These are phyloP conservation scores for Tolypocladium tundrense DNA, from an alignment of 2,329 filamentous ascomycete species.

Conservation along the genomic window DNA sequence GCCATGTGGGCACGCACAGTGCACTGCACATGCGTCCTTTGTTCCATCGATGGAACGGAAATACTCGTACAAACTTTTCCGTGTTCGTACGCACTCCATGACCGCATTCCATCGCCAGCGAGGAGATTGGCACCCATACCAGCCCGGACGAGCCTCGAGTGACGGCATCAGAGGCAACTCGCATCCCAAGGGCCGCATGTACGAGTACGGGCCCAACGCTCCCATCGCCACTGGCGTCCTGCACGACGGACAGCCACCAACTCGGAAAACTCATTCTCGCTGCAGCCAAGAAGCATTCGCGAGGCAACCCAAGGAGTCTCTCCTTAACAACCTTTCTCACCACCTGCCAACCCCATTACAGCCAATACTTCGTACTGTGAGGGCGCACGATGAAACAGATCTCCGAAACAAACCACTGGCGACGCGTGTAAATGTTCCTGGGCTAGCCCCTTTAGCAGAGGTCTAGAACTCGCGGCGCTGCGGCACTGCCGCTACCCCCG, in stretches of 20 bases:
- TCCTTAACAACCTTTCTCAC: neutral
- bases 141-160: neutral
- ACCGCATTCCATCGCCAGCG: neutral
- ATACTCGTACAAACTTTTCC: too few relatives aligned
- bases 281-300: neutral
- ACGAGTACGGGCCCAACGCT: too few relatives aligned
- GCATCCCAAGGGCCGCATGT: too few relatives aligned
- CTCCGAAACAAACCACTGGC: neutral
- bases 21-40: neutral
- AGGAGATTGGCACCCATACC: neutral
- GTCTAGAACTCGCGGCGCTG: neutral
- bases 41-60: neutral
- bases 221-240: neutral
- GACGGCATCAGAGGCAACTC: neutral
- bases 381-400: neutral
- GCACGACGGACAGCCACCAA: neutral
- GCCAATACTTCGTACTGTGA: neutral
- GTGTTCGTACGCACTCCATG: neutral
- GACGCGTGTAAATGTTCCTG: neutral
- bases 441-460: neutral
- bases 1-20: neutral
- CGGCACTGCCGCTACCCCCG: neutral
- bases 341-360: neutral
- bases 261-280: neutral
- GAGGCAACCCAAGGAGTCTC: neutral